Evolutionary conservation across 2,329 filamentous ascomycete genomes (phyloP).

Genomic region (Talaromyces pinophilus): DNA sequence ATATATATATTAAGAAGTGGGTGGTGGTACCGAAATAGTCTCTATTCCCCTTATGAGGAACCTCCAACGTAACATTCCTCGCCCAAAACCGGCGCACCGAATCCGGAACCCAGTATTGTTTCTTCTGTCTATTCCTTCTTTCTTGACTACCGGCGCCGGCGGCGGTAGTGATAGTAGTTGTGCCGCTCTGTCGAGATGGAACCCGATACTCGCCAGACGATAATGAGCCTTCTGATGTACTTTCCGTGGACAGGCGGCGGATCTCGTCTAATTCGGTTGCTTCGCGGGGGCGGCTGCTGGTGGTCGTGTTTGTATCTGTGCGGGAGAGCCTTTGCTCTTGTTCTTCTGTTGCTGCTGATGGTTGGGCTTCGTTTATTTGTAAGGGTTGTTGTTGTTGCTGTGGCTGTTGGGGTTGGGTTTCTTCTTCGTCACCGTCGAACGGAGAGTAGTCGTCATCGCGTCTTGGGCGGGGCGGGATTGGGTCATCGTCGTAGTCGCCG

Average conservation of each 20-base stretch:
- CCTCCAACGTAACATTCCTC: constrained; percentile 53
- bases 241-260: not conserved
- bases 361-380: not conserved
- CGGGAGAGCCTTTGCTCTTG: constrained; percentile 1
- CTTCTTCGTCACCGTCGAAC: not conserved
- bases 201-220: constrained; percentile 39
- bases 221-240: constrained; percentile 29
- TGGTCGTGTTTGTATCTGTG: constrained; percentile 7
- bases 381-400: not conserved
- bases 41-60: constrained; percentile 44
- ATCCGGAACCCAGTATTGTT: constrained; percentile 58
- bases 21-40: constrained; percentile 43
- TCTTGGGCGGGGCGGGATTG: not conserved
- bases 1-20: not conserved
- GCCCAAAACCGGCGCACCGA: constrained; percentile 76
- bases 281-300: constrained; percentile 20
- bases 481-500: not conserved
- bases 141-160: constrained; percentile 16
- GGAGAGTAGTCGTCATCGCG: not conserved
- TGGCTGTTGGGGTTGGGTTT: not conserved
- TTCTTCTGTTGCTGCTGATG: not conserved
- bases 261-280: constrained; percentile 24
- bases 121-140: not conserved
- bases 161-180: not conserved
- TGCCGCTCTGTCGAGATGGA: constrained; percentile 27